Evolutionary conservation across 495 filamentous ascomycete species (phyloP).

Genomic region (Neurospora africana): DNA sequence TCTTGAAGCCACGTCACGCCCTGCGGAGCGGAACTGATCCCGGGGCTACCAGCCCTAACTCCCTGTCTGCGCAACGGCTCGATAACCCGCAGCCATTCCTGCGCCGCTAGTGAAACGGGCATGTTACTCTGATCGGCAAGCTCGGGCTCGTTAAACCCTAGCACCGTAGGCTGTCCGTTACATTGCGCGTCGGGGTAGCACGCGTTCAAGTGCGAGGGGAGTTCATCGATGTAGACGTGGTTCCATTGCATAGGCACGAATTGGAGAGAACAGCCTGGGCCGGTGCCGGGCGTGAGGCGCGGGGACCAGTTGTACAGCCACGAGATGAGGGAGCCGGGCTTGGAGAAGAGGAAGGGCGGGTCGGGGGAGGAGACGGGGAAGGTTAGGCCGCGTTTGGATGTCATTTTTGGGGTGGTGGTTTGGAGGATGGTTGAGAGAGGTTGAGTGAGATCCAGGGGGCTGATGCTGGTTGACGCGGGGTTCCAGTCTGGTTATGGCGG

Average conservation of each 20-base stretch:
- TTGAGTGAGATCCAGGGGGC: too few species aligned
- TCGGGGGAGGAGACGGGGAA: slow-evolving; percentile 10
- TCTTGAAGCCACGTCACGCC: slow-evolving; percentile 10
- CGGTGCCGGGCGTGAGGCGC: slow-evolving; percentile 7
- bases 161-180: background rate
- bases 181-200: background rate
- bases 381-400: slow-evolving; percentile 15
- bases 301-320: slow-evolving; percentile 22
- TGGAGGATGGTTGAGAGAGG: background rate
- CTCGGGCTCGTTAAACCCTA: slow-evolving; percentile 18
- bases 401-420: background rate
- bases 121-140: slow-evolving; percentile 12
- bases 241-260: slow-evolving; percentile 20
- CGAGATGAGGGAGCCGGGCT: slow-evolving; percentile 11
- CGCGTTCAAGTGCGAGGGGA: background rate
- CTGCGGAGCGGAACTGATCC: slow-evolving; percentile 14
- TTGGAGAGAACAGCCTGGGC: slow-evolving; percentile 1
- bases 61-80: slow-evolving; percentile 6
- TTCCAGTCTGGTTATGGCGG: too few species aligned
- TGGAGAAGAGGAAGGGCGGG: slow-evolving; percentile 11
- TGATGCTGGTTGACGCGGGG: too few species aligned
- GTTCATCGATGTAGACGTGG: slow-evolving; percentile 13
- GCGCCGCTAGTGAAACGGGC: slow-evolving; percentile 8
- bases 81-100: slow-evolving; percentile 11
- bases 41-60: slow-evolving; percentile 8